Conservation (phyloP, 1,139 yeast species). For the Yamadazyma triangularis region DNA sequence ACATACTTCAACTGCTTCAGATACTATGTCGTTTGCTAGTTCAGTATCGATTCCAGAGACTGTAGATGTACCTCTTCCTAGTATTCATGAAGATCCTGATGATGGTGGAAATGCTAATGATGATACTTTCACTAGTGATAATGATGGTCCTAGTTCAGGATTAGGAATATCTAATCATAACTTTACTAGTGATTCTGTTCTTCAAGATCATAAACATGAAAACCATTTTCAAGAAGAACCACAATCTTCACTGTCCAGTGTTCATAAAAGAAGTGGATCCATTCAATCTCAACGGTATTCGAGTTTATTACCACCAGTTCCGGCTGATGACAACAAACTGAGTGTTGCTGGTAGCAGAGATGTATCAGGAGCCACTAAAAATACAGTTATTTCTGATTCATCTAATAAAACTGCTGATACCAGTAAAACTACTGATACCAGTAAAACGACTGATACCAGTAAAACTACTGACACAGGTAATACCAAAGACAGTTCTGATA, state of each 20-base stretch:
- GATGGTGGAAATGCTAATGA: conserved; percentile 18
- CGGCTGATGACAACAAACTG: no score
- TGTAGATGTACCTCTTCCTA: conserved; percentile 36
- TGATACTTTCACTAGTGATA: conserved; percentile 12
- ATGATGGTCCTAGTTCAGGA: conserved; percentile 5
- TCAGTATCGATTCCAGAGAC: conserved; percentile 40
- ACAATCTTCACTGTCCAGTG: conserved; percentile 1
- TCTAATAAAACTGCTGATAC: not conserved
- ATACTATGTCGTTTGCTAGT: conserved; percentile 23
- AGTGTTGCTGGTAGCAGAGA: no score
- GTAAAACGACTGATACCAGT: not conserved
- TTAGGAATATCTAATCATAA: conserved; percentile 6
- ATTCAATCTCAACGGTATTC: conserved; percentile 15
- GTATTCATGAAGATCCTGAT: conserved; percentile 32
- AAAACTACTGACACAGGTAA: no score
- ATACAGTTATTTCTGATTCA: no score
- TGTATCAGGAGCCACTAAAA: no score
- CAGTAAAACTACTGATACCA: not conserved
- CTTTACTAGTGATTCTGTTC: conserved; percentile 24
- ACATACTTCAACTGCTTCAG: conserved; percentile 19
- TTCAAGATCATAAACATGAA: conserved; percentile 20
- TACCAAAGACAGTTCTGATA: no score
- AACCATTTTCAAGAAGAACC: conserved; percentile 26
- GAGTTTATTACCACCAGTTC: conserved; percentile 17
- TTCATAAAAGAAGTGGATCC: not conserved